Base-by-base conservation (phyloP, 108 stramenopile species). In the Asterionellopsis glacialis region DNA sequence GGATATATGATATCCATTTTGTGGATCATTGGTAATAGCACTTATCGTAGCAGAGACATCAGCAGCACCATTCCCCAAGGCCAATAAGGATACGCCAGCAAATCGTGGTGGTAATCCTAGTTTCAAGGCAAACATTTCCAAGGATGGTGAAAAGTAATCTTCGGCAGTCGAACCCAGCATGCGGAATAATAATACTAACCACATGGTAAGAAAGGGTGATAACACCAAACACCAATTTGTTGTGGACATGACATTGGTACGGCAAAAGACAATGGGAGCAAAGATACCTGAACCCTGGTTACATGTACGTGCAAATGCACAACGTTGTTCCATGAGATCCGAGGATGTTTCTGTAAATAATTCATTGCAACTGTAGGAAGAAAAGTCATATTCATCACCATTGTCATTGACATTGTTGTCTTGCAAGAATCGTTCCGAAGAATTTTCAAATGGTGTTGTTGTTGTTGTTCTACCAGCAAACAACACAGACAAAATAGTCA, bases 41-140 rank as follows among this genome's bases (percentile, higher is more conserved):
- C 86, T 87, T 39, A 97, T 79, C 22, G 95, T 91, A 6, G 96
- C 91, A 43, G 76, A 81, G 0, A 97, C 96, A 65, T 99, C 98
- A 14, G 96, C 92, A 10, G 98, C 96, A 13, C 98, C 98, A 80
- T 99, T 99, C 19, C 98, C 98, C 49, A 99, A 67, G 5, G 98
- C 96, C 57, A 99, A 71, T 11, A 97, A 68, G 0, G 96, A 91
- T 24, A 99, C 98, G 0, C 98, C 98, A 1, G 97, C 96, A 64
- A 99, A 93, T 10, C 96, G 87, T 0, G 96, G 95, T 4, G 96
- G 88, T 25, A 99, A 63, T 9, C 94, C 84, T 58, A 96, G 48
- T 59, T 91, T 74, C 19, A 67, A 39, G 26, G 76, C 82, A 55
- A 99, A 94, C 88, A 84, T 87, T 71, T 95, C 96, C 45, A 99